phyloP scores from a whole-genome alignment of 306 rosid genomes.

The Glycyrrhiza uralensis region DNA sequence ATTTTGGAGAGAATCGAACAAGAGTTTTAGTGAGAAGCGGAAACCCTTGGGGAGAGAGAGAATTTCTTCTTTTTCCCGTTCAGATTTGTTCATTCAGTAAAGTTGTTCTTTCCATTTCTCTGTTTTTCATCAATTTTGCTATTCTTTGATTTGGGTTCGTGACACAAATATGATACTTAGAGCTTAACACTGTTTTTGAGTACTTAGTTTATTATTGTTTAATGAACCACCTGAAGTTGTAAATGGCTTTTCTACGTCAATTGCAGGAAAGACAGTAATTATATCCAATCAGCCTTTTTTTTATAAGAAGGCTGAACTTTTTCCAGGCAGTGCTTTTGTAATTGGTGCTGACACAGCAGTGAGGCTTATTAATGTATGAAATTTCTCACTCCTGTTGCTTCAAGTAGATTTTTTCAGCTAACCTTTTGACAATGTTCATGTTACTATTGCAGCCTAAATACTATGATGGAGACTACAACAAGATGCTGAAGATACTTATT shows the following conservation, averaged over 20 bases:
- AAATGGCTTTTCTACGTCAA: slow-evolving; percentile 27
- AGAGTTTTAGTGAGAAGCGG: neutral
- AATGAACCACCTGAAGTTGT: slow-evolving; percentile 9
- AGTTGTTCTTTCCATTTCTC: neutral
- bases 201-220: slow-evolving; percentile 15
- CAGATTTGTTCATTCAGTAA: neutral
- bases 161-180: neutral
- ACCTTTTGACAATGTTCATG: neutral
- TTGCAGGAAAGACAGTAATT: slow-evolving; percentile 79
- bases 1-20: neutral
- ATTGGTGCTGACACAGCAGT: slow-evolving; percentile 91
- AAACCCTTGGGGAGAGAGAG: neutral
- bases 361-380: slow-evolving; percentile 75
- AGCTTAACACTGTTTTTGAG: slow-evolving; percentile 8
- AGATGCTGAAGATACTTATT: slow-evolving; percentile 64
- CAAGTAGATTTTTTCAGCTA: neutral
- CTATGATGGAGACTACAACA: slow-evolving; percentile 72
- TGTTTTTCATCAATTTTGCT: neutral
- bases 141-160: neutral
- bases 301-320: slow-evolving; percentile 86
- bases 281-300: slow-evolving; percentile 86
- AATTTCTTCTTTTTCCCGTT: neutral
- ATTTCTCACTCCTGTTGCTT: slow-evolving; percentile 3
- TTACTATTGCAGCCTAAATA: slow-evolving; percentile 70
- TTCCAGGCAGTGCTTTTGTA: slow-evolving; percentile 93